Percentiles rank a stretch among this genome's conserved stretches.
Evolutionary conservation across 2,329 filamentous ascomycete genomes (phyloP).

Genomic region (Colletotrichum cereale): DNA sequence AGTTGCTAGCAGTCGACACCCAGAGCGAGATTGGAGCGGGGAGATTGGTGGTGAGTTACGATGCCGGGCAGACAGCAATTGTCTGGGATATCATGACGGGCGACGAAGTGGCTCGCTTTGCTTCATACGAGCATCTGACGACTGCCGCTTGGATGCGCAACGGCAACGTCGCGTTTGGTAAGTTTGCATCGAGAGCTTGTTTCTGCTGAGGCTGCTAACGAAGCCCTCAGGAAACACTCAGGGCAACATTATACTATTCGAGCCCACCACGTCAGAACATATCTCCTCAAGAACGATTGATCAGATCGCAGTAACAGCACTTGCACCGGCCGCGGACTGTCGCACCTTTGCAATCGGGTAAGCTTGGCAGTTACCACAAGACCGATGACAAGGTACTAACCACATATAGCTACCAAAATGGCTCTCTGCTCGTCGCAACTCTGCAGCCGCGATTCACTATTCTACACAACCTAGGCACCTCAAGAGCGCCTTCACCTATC

Average conservation of each 20-base stretch:
- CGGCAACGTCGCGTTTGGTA: conserved; percentile 97
- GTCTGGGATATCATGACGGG: conserved; percentile 97
- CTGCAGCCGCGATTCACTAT: conserved; percentile 94
- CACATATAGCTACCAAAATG: conserved; percentile 84
- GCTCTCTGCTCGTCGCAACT: conserved; percentile 89
- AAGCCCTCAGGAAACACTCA: conserved; percentile 80
- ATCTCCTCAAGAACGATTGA: conserved; percentile 89
- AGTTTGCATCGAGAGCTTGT: conserved; percentile 48
- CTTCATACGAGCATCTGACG: conserved; percentile 87
- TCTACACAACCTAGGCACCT: conserved; percentile 89
- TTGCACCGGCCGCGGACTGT: conserved; percentile 91
- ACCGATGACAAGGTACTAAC: conserved; percentile 33
- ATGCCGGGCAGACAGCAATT: conserved; percentile 90
- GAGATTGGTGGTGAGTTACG: conserved; percentile 91
- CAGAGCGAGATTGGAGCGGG: conserved; percentile 88
- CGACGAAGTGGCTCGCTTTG: conserved; percentile 90
- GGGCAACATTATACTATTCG: conserved; percentile 94
- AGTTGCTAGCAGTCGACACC: conserved; percentile 89
- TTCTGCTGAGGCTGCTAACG: conserved; percentile 44
- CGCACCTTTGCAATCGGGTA: conserved; percentile 97
- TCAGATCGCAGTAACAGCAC: conserved; percentile 93
- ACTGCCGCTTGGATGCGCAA: conserved; percentile 96
- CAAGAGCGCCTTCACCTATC: conserved; percentile 86
- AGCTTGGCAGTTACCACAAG: conserved; percentile 43
- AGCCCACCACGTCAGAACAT: conserved; percentile 92